Base-by-base conservation (phyloP, 495 filamentous ascomycete genomes). In the Glarea lozoyensis region DNA sequence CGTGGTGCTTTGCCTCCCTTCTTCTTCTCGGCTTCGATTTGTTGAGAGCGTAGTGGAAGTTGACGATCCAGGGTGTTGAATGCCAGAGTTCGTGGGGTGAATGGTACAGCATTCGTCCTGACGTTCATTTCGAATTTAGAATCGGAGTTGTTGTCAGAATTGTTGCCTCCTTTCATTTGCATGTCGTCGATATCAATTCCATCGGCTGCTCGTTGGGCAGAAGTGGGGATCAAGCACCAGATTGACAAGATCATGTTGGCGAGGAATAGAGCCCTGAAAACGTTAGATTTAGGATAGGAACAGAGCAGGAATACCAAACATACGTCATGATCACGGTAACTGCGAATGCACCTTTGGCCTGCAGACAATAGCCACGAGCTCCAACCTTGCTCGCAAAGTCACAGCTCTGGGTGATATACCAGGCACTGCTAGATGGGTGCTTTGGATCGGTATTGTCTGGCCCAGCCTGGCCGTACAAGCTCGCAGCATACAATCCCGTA, bases 401-500 rank as follows among this genome's bases (percentile, higher is more conserved):
- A 60, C 88, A 96, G 48, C 69, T 73, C 56, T 86, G 84, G 27
- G 78, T 75, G 52, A 96, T 78, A 54, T 93, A 94, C 88, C 88
- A 96, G 3, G 86, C 66, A 1, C 79, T 75, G 5, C 68, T 65
- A 48, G 85, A 80, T 5, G 75, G 78, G 46, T 83, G 77, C 3
- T 68, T 52, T 6, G 81, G 72, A 58, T 96, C 88, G 30, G 78
- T 82, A 58, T 74, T 82, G 57, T 96, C 88, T 24, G 81, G 76
- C 10, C 84, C 84, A 23, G 83, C 79, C 57, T 96, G 88, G 37
- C 73, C 80, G 43, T 77, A 72, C 47, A 83, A 67, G 53, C 78
- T 80, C 20, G 79, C 67, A 31, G 76, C 65, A 57, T 77, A 94
- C 19, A 96, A 63, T 0, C 67, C 73, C 9, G 76, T 60, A 45